A percentile compares a stretch with the other conserved stretches of the same genome.
Evolutionary conservation across 2,329 filamentous ascomycete species (phyloP).

Genomic region (Sporothrix phasma): DNA sequence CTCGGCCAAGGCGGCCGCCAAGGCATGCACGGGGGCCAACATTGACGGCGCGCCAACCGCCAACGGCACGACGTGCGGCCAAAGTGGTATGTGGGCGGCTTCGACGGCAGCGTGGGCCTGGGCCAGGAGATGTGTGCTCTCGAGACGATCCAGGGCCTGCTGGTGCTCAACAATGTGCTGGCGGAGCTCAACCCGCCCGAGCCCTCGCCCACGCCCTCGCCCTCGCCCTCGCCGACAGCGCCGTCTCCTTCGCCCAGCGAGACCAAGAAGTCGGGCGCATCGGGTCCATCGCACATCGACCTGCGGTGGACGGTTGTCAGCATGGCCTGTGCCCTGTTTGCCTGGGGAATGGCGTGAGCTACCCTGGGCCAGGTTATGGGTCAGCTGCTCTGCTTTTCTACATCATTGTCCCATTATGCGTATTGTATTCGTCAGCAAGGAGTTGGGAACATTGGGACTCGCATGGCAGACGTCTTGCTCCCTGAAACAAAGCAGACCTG

Average conservation of each 20-base stretch:
- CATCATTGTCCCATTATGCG: not conserved
- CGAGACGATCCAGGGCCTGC: slow-evolving; percentile 51
- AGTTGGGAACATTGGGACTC: slow-evolving; percentile 1
- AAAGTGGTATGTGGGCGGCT: slow-evolving; percentile 52
- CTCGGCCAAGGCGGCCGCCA: slow-evolving; percentile 46
- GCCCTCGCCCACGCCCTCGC: not conserved
- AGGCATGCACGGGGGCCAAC: slow-evolving; percentile 45
- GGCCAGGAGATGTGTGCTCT: slow-evolving; percentile 57
- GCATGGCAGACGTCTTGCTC: not conserved
- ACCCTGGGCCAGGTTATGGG: not conserved
- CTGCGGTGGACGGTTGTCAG: slow-evolving; percentile 10
- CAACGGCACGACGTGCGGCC: slow-evolving; percentile 45
- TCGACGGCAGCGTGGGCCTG: slow-evolving; percentile 44
- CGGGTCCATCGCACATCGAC: slow-evolving; percentile 9
- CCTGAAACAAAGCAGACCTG: not conserved
- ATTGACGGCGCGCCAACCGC: slow-evolving; percentile 12
- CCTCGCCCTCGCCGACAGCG: not conserved
- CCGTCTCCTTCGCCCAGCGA: slow-evolving; percentile 8
- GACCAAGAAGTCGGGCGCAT: slow-evolving; percentile 16
- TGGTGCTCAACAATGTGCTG: slow-evolving; percentile 25
- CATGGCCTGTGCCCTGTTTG: slow-evolving; percentile 7
- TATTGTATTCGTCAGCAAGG: slow-evolving; percentile 1
- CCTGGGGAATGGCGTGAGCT: slow-evolving; percentile 15
- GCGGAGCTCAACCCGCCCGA: not conserved
- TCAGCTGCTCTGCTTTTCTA: not conserved